These are phyloP conservation scores for Diplosphaera chodatii DNA, from an alignment of 139 green algal genomes.

Conservation along the genomic window DNA sequence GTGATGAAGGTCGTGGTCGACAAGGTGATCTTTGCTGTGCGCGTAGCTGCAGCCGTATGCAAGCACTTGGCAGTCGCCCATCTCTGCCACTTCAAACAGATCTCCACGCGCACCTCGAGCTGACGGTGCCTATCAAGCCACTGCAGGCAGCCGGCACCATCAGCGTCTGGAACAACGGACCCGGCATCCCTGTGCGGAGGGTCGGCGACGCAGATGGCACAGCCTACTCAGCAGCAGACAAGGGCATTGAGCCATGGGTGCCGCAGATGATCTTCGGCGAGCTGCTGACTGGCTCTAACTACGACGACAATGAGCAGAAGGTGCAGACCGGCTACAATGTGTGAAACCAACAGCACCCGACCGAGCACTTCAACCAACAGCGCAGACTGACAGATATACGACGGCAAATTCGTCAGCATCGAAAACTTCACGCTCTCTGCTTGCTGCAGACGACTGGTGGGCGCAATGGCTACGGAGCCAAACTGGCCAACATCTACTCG, in stretches of 20 bases:
- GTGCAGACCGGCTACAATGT: conserved; percentile 15
- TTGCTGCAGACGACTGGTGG: conserved; percentile 84
- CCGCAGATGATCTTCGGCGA: conserved; percentile 99
- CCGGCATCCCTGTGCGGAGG: conserved; percentile 91
- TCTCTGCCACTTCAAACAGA: no score
- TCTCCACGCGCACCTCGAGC: no score
- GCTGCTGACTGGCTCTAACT: conserved; percentile 97
- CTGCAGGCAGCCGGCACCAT: conserved; percentile 71
- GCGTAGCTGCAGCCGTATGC: neutral
- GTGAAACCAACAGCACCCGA: no score
- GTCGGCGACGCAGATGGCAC: no score
- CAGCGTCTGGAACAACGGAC: conserved; percentile 91
- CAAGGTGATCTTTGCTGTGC: conserved; percentile 32
- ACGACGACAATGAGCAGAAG: conserved; percentile 98
- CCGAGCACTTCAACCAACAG: no score
- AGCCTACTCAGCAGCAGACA: no score
- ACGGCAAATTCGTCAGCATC: no score
- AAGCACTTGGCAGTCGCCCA: neutral
- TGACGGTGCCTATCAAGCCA: no score
- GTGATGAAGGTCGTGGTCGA: conserved; percentile 80
- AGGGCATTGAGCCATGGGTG: conserved; percentile 92
- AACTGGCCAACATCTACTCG: conserved; percentile 99
- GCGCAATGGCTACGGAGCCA: conserved; percentile 97
- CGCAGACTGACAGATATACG: no score
- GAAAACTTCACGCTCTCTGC: no score